These are phyloP conservation scores for Sclerospora graminicola DNA, from an alignment of 352 stramenopile species.

Conservation along the genomic window DNA sequence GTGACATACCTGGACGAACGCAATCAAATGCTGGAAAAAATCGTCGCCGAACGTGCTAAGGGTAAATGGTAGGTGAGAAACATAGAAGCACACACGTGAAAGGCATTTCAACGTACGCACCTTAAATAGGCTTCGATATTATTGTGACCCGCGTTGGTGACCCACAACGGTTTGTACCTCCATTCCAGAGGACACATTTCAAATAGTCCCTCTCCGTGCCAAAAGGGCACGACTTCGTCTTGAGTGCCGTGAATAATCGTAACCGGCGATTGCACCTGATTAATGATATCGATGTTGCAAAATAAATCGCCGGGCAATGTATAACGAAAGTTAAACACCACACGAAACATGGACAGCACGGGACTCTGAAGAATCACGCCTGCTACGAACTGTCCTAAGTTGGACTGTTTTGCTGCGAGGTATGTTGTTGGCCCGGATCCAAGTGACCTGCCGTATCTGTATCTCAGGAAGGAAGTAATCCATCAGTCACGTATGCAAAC, in stretches of 20 bases:
- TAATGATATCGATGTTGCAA: conserved; percentile 94
- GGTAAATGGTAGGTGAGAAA: background rate
- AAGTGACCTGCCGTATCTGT: conserved; percentile 85
- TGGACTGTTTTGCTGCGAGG: conserved; percentile 89
- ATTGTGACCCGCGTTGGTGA: conserved; percentile 95
- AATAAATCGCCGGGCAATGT: conserved; percentile 96
- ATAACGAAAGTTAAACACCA: conserved; percentile 98
- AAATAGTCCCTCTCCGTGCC: conserved; percentile 93
- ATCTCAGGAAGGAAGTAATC: background rate
- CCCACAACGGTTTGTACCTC: conserved; percentile 96
- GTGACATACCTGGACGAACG: conserved; percentile 68
- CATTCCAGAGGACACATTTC: conserved; percentile 86
- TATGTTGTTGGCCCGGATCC: conserved; percentile 94
- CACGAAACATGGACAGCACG: conserved; percentile 93
- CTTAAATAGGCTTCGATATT: conserved; percentile 96
- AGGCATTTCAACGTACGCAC: conserved; percentile 16
- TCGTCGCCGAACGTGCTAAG: conserved; percentile 56
- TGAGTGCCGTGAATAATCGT: conserved; percentile 98
- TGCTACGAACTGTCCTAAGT: conserved; percentile 81
- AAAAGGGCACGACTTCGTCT: conserved; percentile 98
- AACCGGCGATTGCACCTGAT: conserved; percentile 87
- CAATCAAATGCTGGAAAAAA: conserved; percentile 74
- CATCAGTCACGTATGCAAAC: background rate
- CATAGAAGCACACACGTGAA: no score
- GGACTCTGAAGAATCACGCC: conserved; percentile 96